Evolutionary conservation across 2,329 filamentous ascomycete species (phyloP), one percentile per base, ranked within the genome.

Genomic region (Sporothrix variecibatus): DNA sequence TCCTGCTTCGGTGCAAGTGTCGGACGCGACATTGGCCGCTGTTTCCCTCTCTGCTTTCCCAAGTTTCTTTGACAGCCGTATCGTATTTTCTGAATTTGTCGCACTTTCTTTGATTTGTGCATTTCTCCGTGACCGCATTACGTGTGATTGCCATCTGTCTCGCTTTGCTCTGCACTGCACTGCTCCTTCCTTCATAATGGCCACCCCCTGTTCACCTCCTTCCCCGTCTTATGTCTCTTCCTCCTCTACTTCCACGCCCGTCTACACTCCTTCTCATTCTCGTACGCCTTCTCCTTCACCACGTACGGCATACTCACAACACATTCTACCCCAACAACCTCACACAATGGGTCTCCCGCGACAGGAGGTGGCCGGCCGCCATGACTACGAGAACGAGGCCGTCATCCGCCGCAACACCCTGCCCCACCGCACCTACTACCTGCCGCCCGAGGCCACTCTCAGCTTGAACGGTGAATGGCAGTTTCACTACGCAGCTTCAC

Each of bases 341-440:
- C 23, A 31, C 34, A 71, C 58, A 40, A 67, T 64, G 68, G 65
- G 71, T 38, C 38, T 75, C 26, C 31, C 74, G 9, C 53, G 23
- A 31, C 72, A 75, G 15, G 65, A 49, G 26, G 60, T 38, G 4
- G 31, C 49, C 1, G 74, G 73, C 15, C 43, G 51, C 11, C 88
- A 88, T 0, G 89, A 91, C 78, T 91, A 89, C 88, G 88, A 85
- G 79, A 91, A 91, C 77, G 84, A 90, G 73, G 78, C 84, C 3
- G 83, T 91, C 40, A 83, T 91, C 20, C 90, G 91, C 79, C 86
- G 85, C 76, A 90, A 90, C 77, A 89, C 87, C 0, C 82, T 91
- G 6, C 82, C 87, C 9, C 86, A 88, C 4, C 85, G 89, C 73
- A 86, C 87, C 68, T 83, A 87, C 77, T 91, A 90, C 78, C 86